These are phyloP conservation scores for Rhodotorula sp. DNA, from an alignment of 1,284 basidiomycete species.

Conservation along the genomic window DNA sequence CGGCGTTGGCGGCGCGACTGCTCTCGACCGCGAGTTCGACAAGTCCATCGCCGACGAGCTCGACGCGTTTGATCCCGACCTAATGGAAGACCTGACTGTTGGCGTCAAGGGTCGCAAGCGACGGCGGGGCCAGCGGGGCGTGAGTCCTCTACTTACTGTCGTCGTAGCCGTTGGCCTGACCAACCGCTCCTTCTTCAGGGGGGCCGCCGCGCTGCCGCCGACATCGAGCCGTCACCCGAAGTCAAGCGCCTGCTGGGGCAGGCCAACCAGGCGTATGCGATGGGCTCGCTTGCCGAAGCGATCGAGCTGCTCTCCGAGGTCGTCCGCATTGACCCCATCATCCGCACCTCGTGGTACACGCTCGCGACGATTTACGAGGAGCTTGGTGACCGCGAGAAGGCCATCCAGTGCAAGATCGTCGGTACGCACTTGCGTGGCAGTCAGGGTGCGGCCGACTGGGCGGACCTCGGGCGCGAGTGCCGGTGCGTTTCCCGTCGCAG, in stretches of 20 bases:
- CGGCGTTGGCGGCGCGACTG: constrained; percentile 56
- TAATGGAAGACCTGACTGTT: constrained; percentile 18
- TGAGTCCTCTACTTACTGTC: constrained; percentile 5
- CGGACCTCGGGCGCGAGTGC: constrained; percentile 68
- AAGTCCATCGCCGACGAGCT: constrained; percentile 60
- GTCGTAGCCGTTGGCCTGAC: neutral
- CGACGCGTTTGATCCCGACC: constrained; percentile 57
- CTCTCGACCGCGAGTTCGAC: constrained; percentile 67
- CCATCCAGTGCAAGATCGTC: constrained; percentile 82
- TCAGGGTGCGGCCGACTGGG: constrained; percentile 80
- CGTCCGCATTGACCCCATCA: constrained; percentile 87
- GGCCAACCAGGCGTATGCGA: constrained; percentile 84
- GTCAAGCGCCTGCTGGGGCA: constrained; percentile 78
- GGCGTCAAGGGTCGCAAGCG: constrained; percentile 29
- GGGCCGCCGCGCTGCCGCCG: constrained; percentile 50
- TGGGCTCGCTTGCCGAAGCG: constrained; percentile 67
- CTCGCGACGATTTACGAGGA: constrained; percentile 55
- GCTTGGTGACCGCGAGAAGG: constrained; percentile 66
- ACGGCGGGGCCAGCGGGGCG: constrained; percentile 4
- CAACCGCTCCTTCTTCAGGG: constrained; percentile 6
- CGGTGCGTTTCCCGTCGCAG: constrained; percentile 56
- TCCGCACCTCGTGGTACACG: constrained; percentile 80
- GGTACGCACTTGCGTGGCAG: constrained; percentile 77
- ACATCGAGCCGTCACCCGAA: constrained; percentile 66
- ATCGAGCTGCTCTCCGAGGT: constrained; percentile 90